Conservation (phyloP, 768 basidiomycete species). For the Russula dissimulans region DNA sequence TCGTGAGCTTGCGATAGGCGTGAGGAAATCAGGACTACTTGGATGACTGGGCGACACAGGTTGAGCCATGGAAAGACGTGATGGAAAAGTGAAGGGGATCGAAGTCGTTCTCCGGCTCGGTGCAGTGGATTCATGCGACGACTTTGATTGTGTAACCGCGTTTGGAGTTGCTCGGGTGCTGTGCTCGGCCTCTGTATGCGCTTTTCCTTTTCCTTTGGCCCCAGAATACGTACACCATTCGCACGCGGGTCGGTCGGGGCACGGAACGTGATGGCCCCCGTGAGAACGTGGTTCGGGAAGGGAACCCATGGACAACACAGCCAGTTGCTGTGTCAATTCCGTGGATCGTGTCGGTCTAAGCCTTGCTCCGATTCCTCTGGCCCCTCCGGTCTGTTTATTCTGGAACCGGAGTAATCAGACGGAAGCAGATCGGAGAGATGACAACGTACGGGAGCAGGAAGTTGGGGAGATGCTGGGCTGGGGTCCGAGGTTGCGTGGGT, state of each 20-base stretch:
- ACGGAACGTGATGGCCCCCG: neutral
- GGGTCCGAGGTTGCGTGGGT: neutral
- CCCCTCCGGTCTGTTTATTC: neutral
- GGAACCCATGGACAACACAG: neutral
- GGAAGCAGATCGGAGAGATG: neutral
- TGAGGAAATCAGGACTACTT: neutral
- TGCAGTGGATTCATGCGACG: neutral
- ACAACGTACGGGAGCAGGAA: constrained; percentile 5
- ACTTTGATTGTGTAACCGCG: neutral
- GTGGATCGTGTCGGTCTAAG: constrained; percentile 1
- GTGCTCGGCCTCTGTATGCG: constrained; percentile 2
- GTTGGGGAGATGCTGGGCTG: neutral
- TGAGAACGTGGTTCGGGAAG: neutral
- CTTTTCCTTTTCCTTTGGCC: constrained; percentile 11
- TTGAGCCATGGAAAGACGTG: neutral
- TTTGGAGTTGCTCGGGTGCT: neutral
- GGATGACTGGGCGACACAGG: neutral
- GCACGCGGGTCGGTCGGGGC: neutral
- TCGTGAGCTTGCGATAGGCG: neutral
- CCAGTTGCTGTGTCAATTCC: constrained; percentile 1
- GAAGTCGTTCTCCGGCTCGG: neutral
- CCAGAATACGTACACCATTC: constrained; percentile 3
- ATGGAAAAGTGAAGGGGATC: neutral
- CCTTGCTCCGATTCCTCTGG: neutral
- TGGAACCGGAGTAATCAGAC: neutral